These are phyloP conservation scores for Bromus sterilis DNA, from an alignment of 176 grass and related monocot genomes.

Conservation along the genomic window DNA sequence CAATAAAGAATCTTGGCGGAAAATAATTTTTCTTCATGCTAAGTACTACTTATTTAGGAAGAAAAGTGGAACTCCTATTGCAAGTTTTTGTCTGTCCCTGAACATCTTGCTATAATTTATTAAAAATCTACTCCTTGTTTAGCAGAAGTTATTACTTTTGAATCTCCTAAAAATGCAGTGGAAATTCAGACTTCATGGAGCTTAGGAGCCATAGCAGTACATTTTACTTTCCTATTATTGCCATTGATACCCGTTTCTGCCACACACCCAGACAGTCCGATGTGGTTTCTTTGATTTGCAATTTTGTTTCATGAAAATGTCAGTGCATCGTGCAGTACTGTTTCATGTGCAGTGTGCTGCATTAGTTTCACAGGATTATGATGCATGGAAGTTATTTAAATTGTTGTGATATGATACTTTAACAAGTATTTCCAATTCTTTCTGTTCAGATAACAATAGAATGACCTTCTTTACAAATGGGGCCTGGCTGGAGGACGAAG, in stretches of 20 bases:
- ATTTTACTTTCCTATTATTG: neutral
- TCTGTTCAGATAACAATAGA: slow-evolving; percentile 73
- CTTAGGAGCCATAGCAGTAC: neutral
- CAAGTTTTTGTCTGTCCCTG: neutral
- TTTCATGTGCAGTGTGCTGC: neutral
- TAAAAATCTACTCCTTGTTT: slow-evolving; percentile 1
- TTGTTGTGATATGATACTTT: neutral
- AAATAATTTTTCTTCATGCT: neutral
- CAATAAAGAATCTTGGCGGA: neutral
- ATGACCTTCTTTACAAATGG: slow-evolving; percentile 54
- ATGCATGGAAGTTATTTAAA: slow-evolving; percentile 8
- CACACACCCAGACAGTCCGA: neutral
- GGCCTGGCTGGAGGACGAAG: slow-evolving; percentile 74
- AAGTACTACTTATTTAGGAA: neutral
- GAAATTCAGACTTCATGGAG: neutral
- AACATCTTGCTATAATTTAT: slow-evolving; percentile 3
- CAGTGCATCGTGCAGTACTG: slow-evolving; percentile 5
- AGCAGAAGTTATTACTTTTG: neutral
- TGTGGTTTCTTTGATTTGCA: neutral
- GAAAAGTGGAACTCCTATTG: neutral
- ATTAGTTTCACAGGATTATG: slow-evolving; percentile 1
- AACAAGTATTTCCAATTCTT: slow-evolving; percentile 22
- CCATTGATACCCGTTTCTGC: neutral
- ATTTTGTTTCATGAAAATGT: neutral
- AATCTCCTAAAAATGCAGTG: neutral